These are phyloP conservation scores for Coniochaeta sp. DNA, from an alignment of 2,329 filamentous ascomycete genomes.

Conservation along the genomic window DNA sequence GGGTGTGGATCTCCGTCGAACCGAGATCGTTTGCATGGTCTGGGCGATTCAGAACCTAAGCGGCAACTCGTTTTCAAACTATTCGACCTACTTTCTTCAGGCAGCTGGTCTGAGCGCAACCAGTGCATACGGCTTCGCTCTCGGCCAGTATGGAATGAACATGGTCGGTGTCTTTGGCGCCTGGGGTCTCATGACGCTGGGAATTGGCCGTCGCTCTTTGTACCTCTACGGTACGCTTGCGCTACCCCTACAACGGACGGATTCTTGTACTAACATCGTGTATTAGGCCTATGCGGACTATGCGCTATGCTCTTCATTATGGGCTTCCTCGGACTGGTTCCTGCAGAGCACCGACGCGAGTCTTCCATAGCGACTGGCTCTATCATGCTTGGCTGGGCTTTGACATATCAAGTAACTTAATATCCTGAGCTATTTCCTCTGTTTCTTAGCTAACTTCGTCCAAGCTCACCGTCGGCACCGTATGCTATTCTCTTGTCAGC, in stretches of 20 bases:
- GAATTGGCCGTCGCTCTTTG: slow-evolving; percentile 66
- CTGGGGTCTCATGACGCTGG: slow-evolving; percentile 71
- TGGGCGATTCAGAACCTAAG: slow-evolving; percentile 58
- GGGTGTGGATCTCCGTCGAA: slow-evolving; percentile 33
- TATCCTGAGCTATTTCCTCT: not conserved
- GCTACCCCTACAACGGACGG: not conserved
- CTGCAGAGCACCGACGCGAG: slow-evolving; percentile 46
- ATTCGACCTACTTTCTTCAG: slow-evolving; percentile 56
- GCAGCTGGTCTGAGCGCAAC: slow-evolving; percentile 47
- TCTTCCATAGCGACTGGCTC: slow-evolving; percentile 71
- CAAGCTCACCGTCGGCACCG: slow-evolving; percentile 75
- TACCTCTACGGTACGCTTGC: slow-evolving; percentile 56
- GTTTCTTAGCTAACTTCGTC: not conserved
- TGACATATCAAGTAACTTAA: slow-evolving; percentile 53
- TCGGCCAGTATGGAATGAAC: slow-evolving; percentile 62
- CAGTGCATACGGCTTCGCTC: slow-evolving; percentile 50
- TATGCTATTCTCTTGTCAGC: slow-evolving; percentile 81
- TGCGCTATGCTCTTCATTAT: slow-evolving; percentile 73
- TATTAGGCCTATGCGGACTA: slow-evolving; percentile 50
- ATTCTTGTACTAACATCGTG: not conserved
- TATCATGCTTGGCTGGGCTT: slow-evolving; percentile 77
- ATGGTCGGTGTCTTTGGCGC: slow-evolving; percentile 76
- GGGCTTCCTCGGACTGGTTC: slow-evolving; percentile 74
- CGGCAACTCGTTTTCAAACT: slow-evolving; percentile 58
- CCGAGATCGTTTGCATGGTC: slow-evolving; percentile 53